Evolutionary conservation across 495 filamentous ascomycete species (phyloP).

Genomic region (Penicillium mononematosum): DNA sequence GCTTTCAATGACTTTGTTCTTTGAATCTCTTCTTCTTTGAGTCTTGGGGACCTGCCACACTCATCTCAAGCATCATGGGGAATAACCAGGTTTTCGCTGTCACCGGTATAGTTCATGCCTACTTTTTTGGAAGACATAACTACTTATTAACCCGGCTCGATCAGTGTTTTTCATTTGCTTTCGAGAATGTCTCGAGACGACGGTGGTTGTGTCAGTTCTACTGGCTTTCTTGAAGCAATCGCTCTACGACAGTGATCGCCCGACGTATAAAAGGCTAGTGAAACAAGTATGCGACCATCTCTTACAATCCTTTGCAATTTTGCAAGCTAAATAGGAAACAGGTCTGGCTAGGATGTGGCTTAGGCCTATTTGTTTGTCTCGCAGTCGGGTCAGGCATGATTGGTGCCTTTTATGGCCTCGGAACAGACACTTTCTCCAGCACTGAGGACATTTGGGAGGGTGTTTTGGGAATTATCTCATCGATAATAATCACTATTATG

Average conservation of each 20-base stretch:
- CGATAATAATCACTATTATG: slow-evolving; percentile 74
- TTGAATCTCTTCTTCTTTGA: background rate
- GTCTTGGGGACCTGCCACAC: background rate
- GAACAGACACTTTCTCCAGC: slow-evolving; percentile 59
- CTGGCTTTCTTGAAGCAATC: slow-evolving; percentile 80
- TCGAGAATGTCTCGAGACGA: slow-evolving; percentile 78
- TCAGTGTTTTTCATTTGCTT: slow-evolving; percentile 82
- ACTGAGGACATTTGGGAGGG: slow-evolving; percentile 81
- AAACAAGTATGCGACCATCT: slow-evolving; percentile 57
- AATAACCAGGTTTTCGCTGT: slow-evolving; percentile 10
- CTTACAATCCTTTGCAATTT: background rate
- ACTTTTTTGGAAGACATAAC: background rate
- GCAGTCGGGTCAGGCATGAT: slow-evolving; percentile 71
- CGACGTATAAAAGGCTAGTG: slow-evolving; percentile 64
- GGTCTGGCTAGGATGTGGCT: slow-evolving; percentile 68
- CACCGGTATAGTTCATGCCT: background rate
- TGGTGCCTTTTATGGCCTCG: slow-evolving; percentile 73
- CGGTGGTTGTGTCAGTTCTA: slow-evolving; percentile 78
- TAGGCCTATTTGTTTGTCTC: slow-evolving; percentile 66
- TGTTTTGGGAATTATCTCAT: slow-evolving; percentile 65
- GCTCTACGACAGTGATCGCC: slow-evolving; percentile 55
- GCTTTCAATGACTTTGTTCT: background rate
- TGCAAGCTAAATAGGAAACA: slow-evolving; percentile 25
- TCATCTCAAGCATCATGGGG: slow-evolving; percentile 10
- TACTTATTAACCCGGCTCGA: background rate